Evolutionary conservation across 164 flowering plant species (phyloP).

Genomic region (Cinnamomum micranthum): DNA sequence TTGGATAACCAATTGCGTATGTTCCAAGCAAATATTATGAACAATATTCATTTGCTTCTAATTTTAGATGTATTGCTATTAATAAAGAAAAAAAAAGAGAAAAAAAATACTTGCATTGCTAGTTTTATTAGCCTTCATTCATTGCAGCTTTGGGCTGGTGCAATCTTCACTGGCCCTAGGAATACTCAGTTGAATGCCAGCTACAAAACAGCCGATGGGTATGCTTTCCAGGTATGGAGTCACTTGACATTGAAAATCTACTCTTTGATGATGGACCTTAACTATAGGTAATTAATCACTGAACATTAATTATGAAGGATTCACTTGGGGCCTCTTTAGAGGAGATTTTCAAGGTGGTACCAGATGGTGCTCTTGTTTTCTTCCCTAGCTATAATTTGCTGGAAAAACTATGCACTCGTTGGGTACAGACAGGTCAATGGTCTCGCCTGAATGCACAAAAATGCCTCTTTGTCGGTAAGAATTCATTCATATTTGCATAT

Average conservation of each 20-base stretch:
- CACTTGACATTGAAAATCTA: not conserved
- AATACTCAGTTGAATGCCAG: slow-evolving; percentile 85
- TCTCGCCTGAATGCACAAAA: slow-evolving; percentile 64
- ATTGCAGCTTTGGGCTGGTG: slow-evolving; percentile 75
- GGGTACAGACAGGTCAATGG: slow-evolving; percentile 96
- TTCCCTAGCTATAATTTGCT: slow-evolving; percentile 96
- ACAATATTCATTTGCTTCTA: not conserved
- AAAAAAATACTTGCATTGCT: not conserved
- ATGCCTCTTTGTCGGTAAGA: slow-evolving; percentile 75
- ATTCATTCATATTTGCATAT: not conserved
- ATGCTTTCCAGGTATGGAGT: slow-evolving; percentile 69
- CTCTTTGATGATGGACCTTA: not conserved
- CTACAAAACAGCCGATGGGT: slow-evolving; percentile 78
- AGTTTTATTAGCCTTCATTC: slow-evolving; percentile 7
- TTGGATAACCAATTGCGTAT: not conserved
- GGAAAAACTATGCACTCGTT: slow-evolving; percentile 76
- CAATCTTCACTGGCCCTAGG: slow-evolving; percentile 69
- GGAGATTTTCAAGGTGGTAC: slow-evolving; percentile 72
- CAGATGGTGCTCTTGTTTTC: slow-evolving; percentile 89
- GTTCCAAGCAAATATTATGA: not conserved
- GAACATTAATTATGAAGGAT: slow-evolving; percentile 51
- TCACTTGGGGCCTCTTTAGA: slow-evolving; percentile 79
- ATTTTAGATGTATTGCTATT: not conserved
- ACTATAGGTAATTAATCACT: slow-evolving; percentile 4
- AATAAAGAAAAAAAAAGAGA: too few relatives aligned